Evolutionary conservation across 148 eudicot genomes (phyloP), one percentile per base, ranked within the genome.

Genomic region (Suaeda aralocaspica): DNA sequence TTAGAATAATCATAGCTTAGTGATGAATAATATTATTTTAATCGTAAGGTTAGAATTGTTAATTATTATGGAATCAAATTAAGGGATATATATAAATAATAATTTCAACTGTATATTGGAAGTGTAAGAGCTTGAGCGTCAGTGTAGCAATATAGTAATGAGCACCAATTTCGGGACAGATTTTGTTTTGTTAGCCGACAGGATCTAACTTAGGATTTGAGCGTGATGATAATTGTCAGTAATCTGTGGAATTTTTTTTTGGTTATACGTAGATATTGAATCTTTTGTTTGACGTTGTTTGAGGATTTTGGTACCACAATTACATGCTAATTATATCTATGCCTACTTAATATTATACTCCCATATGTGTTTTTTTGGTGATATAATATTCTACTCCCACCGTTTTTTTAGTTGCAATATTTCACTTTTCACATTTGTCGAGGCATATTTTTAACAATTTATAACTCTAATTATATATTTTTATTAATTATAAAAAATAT

Each of bases 141-240:
- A 12, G 56, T 30, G 14, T 36, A 33, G 41, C 8, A 36, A 8
- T 36, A 36, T 36, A 36, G 41, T 36, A 3, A 62, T 48, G 36
- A 62, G 75, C 69, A 72, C 69, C 36, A 53, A 52, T 72, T 28
- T 72, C 69, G 69, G 69, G 52, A 64, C 26, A 62, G 63, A 64
- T 72, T 51, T 52, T 36, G 69, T 41, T 41, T 33, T 58, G 69
- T 39, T 60, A 24, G 69, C 41, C 46, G 69, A 72, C 75, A 52
- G 41, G 61, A 63, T 72, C 69, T 64, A 63, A 64, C 36, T 63
- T 52, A 72, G 62, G 75, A 72, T 52, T 72, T 72, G 69, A 72
- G 75, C 75, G 60, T 72, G 75, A 72, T 53, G 39, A 7, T 53
- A 61, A 24, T 51, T 62, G 68, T 62, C 68, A 72, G 68, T 34